phyloP scores from a whole-genome alignment of 768 basidiomycete species.

The Coprinopsis cinerea region DNA sequence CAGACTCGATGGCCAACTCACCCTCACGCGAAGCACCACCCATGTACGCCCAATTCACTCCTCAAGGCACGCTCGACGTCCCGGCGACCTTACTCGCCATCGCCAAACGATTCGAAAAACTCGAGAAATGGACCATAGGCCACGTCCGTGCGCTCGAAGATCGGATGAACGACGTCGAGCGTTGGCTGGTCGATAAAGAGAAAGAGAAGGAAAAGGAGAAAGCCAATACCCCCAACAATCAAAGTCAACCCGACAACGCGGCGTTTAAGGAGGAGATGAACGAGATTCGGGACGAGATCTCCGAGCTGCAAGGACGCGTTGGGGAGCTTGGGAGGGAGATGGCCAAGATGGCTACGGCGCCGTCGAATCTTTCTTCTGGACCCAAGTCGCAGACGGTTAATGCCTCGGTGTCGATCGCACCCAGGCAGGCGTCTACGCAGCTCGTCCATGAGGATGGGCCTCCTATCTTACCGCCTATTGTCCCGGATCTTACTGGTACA shows the following conservation, averaged over 20 bases:
- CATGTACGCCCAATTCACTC: constrained; percentile 69
- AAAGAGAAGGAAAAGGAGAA: constrained; percentile 47
- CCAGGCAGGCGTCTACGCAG: constrained; percentile 44
- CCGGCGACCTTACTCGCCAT: constrained; percentile 69
- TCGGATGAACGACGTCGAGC: constrained; percentile 87
- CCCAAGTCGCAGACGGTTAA: constrained; percentile 39
- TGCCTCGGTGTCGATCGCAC: constrained; percentile 32
- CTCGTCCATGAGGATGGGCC: constrained; percentile 25
- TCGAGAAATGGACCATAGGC: constrained; percentile 86
- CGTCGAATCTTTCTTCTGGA: constrained; percentile 44
- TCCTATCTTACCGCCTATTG: constrained; percentile 17
- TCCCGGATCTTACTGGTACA: constrained; percentile 23
- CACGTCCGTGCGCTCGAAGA: constrained; percentile 88
- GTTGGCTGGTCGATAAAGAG: constrained; percentile 84
- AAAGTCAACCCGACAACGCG: background rate
- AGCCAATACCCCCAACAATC: background rate
- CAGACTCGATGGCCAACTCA: constrained; percentile 35
- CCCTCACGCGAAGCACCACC: constrained; percentile 60
- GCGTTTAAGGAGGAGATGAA: constrained; percentile 36
- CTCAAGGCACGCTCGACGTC: constrained; percentile 68
- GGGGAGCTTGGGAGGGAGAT: constrained; percentile 74
- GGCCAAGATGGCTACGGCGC: constrained; percentile 60
- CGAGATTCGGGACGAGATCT: constrained; percentile 60
- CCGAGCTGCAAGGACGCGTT: constrained; percentile 70
- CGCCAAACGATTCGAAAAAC: constrained; percentile 79